Conservation (phyloP, 2,329 filamentous ascomycete species). For the Aureobasidium subglaciale region DNA sequence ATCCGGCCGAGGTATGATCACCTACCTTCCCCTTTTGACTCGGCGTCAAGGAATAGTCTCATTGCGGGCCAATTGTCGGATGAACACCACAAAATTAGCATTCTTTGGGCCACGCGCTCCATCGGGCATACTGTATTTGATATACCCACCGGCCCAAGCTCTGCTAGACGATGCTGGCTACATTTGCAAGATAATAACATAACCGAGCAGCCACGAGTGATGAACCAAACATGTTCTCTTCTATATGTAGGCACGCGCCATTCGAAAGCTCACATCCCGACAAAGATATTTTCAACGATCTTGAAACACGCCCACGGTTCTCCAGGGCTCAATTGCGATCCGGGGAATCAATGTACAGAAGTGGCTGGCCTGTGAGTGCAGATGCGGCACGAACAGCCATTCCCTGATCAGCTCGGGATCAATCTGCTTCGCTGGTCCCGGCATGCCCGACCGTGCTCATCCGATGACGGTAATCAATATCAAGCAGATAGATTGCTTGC, state of each 20-base stretch:
- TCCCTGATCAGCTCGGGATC: not conserved
- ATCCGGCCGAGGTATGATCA: not conserved
- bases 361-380: not conserved
- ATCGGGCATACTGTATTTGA: not conserved
- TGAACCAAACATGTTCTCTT: not conserved
- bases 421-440: not conserved
- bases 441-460: not conserved
- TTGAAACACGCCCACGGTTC: not conserved
- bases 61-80: not conserved
- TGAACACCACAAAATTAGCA: not conserved
- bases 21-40: not conserved
- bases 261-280: not conserved
- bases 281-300: not conserved
- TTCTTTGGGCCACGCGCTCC: not conserved
- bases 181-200: not conserved
- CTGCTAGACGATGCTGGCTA: not conserved
- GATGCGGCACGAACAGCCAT: constrained; percentile 5
- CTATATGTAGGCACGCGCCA: not conserved
- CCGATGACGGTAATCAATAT: not conserved
- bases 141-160: not conserved
- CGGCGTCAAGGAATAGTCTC: not conserved
- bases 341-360: not conserved
- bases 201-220: not conserved
- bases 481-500: constrained; percentile 8
- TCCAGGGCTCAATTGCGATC: not conserved